Conservation (phyloP, 2,329 filamentous ascomycete species). For the Parascedosporium putredinis region DNA sequence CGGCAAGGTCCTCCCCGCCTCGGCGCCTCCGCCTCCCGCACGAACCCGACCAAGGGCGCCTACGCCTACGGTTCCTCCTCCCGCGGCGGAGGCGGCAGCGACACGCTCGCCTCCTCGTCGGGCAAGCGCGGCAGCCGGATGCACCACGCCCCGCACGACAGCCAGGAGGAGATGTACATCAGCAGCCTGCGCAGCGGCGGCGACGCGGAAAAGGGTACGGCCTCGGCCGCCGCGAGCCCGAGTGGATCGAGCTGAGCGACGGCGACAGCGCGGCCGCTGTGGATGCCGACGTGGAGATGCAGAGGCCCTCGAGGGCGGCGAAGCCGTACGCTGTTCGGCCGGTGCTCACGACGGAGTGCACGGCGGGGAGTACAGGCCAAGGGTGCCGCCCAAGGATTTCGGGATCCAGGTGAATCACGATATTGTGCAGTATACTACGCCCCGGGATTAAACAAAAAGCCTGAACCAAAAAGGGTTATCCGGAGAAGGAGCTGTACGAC, state of each 20-base stretch:
- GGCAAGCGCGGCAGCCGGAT: conserved; percentile 7
- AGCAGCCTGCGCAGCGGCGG: neutral
- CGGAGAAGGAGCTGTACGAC: no score
- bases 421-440: neutral
- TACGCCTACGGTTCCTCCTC: neutral
- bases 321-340: neutral
- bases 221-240: neutral
- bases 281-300: neutral
- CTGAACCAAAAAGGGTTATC: no score
- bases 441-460: no score
- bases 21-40: conserved; percentile 1
- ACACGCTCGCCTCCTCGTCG: conserved; percentile 8
- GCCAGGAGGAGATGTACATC: conserved; percentile 2
- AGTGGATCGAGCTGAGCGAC: neutral
- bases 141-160: neutral
- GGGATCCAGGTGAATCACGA: neutral
- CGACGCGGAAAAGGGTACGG: neutral
- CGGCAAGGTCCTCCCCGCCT: conserved; percentile 16
- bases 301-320: neutral
- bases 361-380: neutral
- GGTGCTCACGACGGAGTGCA: conserved; percentile 1
- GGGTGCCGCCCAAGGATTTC: neutral
- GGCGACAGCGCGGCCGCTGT: neutral
- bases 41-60: neutral
- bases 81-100: no score